These are phyloP conservation scores for Rhizopogon rudus DNA, from an alignment of 768 basidiomycete species.

Conservation along the genomic window DNA sequence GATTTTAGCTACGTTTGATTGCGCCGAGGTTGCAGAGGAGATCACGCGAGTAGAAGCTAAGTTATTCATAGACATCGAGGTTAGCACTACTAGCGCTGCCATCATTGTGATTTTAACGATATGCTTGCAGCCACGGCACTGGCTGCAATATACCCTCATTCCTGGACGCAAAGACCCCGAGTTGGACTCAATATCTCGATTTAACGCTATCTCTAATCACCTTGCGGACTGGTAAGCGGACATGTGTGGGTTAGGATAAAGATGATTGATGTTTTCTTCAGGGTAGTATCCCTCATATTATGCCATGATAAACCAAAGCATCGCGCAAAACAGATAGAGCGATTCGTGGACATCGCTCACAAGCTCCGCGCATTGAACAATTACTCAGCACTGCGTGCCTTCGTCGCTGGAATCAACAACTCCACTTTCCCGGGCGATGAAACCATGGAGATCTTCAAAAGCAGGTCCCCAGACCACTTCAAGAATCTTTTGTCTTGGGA, in stretches of 20 bases:
- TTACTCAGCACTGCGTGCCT: slow-evolving; percentile 87
- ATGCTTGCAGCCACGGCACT: slow-evolving; percentile 69
- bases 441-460: slow-evolving; percentile 70
- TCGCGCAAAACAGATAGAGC: slow-evolving; percentile 82
- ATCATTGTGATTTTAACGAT: background rate
- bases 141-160: slow-evolving; percentile 75
- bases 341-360: slow-evolving; percentile 80
- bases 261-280: slow-evolving; percentile 25
- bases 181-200: slow-evolving; percentile 65
- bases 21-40: slow-evolving; percentile 75
- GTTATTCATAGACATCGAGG: slow-evolving; percentile 73
- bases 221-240: slow-evolving; percentile 70
- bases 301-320: slow-evolving; percentile 75
- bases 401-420: slow-evolving; percentile 90
- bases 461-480: slow-evolving; percentile 58
- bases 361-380: slow-evolving; percentile 82
- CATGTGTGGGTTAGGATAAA: background rate
- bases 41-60: slow-evolving; percentile 72
- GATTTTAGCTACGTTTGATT: slow-evolving; percentile 51
- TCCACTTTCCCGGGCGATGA: slow-evolving; percentile 74
- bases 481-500: slow-evolving; percentile 83
- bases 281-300: slow-evolving; percentile 89
- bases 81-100: slow-evolving; percentile 27
- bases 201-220: slow-evolving; percentile 76
- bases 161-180: slow-evolving; percentile 61